Evolutionary conservation across 805 yeast genomes (phyloP).

Genomic region (Candida palmyrensis): DNA sequence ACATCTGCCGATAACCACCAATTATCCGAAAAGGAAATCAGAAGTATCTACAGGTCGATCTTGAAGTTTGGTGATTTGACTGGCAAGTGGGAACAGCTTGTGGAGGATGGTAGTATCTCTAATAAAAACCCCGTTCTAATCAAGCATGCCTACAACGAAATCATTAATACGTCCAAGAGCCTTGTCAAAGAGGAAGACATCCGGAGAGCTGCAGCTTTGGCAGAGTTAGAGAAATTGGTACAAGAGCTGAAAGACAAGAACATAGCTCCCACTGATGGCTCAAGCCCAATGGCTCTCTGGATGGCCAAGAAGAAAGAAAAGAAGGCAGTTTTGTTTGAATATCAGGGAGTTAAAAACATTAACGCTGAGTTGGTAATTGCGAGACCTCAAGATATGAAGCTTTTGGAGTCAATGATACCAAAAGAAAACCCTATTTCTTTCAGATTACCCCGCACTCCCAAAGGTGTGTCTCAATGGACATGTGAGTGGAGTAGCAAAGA

Average conservation of each 20-base stretch:
- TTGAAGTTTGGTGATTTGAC: slow-evolving; percentile 76
- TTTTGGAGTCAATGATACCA: slow-evolving; percentile 51
- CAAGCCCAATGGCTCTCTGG: slow-evolving; percentile 49
- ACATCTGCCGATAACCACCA: slow-evolving; percentile 38
- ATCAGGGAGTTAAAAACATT: slow-evolving; percentile 77
- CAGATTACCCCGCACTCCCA: slow-evolving; percentile 57
- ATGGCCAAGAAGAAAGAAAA: slow-evolving; percentile 72
- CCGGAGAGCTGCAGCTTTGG: slow-evolving; percentile 50
- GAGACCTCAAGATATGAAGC: slow-evolving; percentile 80
- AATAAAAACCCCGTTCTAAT: slow-evolving; percentile 77
- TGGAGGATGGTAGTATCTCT: slow-evolving; percentile 84
- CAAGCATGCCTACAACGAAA: slow-evolving; percentile 70
- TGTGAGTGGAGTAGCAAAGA: slow-evolving; percentile 81
- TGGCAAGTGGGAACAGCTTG: slow-evolving; percentile 75
- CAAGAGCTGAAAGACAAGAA: slow-evolving; percentile 45
- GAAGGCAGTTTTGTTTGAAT: slow-evolving; percentile 85
- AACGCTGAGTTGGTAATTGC: slow-evolving; percentile 85
- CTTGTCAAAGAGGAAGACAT: slow-evolving; percentile 62
- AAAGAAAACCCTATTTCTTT: slow-evolving; percentile 55
- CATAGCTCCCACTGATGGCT: slow-evolving; percentile 30
- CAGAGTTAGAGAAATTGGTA: slow-evolving; percentile 58
- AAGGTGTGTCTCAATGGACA: slow-evolving; percentile 86
- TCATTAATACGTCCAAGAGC: slow-evolving; percentile 56
- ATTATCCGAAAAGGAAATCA: slow-evolving; percentile 78
- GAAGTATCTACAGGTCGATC: slow-evolving; percentile 80